phyloP scores from a whole-genome alignment of 2,329 filamentous ascomycete species.

The Grosmannia clavigera region DNA sequence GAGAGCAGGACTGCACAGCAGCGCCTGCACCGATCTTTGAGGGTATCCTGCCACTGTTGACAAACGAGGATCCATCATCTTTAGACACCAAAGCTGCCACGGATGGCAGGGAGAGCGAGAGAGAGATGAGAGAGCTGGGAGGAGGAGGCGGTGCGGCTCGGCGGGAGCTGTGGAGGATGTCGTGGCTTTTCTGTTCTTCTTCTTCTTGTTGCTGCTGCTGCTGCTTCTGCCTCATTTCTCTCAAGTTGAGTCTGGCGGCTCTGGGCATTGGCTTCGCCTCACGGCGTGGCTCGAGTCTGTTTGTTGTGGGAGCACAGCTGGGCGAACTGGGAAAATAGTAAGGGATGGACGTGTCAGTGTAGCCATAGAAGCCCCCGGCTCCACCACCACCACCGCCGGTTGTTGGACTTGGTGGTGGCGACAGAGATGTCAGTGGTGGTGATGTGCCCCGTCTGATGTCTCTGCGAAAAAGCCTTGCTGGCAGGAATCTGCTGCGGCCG shows the following conservation, averaged over 20 bases:
- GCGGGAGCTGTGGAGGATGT: background rate
- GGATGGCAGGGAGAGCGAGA: background rate
- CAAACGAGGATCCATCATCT: too few relatives aligned
- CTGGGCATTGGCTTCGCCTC: conserved; percentile 7
- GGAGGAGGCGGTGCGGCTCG: background rate
- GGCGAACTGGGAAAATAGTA: conserved; percentile 25
- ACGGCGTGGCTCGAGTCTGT: conserved; percentile 20
- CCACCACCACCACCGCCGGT: conserved; percentile 1
- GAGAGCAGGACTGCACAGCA: background rate
- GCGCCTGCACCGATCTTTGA: background rate
- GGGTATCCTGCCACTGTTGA: too few relatives aligned
- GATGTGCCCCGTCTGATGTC: conserved; percentile 14
- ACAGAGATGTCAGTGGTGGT: conserved; percentile 18
- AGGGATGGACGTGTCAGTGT: background rate
- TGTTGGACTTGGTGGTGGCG: conserved; percentile 15
- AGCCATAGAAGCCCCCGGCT: background rate
- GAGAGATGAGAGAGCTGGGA: background rate
- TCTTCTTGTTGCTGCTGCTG: background rate
- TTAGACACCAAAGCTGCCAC: background rate
- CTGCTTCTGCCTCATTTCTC: background rate
- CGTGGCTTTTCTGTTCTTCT: background rate
- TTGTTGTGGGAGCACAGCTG: conserved; percentile 23
- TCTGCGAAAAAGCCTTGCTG: conserved; percentile 19
- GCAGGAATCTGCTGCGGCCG: conserved; percentile 28
- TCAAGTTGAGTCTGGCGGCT: background rate